Conservation (phyloP, 1,284 basidiomycete genomes). For the Leccinum huronense region DNA sequence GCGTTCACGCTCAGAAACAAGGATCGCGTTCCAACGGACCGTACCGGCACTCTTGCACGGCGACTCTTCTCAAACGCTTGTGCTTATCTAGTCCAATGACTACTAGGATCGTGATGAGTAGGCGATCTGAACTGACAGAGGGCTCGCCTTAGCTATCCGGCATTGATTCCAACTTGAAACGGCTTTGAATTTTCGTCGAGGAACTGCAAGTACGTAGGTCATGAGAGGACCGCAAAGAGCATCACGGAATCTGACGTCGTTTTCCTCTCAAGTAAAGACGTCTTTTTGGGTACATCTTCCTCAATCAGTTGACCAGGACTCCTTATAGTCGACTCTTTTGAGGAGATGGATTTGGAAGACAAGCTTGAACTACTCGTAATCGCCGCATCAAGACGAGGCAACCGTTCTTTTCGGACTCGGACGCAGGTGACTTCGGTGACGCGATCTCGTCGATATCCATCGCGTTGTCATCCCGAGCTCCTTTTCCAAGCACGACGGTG, state of each 20-base stretch:
- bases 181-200: too few relatives aligned
- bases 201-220: too few relatives aligned
- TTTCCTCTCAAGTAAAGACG: constrained; percentile 63
- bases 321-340: constrained; percentile 46
- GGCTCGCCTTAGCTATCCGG: too few relatives aligned
- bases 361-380: constrained; percentile 30
- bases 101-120: too few relatives aligned
- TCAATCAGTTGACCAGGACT: constrained; percentile 24
- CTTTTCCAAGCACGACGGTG: constrained; percentile 68
- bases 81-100: not conserved
- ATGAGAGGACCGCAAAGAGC: constrained; percentile 56
- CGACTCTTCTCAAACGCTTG: constrained; percentile 45
- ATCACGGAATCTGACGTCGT: constrained; percentile 71
- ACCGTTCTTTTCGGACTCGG: constrained; percentile 47
- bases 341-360: constrained; percentile 32
- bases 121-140: too few relatives aligned
- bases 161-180: too few relatives aligned
- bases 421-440: constrained; percentile 33
- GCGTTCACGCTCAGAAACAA: constrained; percentile 64
- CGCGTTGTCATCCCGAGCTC: constrained; percentile 52
- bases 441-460: constrained; percentile 52
- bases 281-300: constrained; percentile 42
- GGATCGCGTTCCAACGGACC: constrained; percentile 59
- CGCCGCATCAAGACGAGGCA: constrained; percentile 36
- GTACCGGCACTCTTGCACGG: constrained; percentile 53